Conservation (phyloP, 2,329 filamentous ascomycete species). For the Trichophyton benhamiae region DNA sequence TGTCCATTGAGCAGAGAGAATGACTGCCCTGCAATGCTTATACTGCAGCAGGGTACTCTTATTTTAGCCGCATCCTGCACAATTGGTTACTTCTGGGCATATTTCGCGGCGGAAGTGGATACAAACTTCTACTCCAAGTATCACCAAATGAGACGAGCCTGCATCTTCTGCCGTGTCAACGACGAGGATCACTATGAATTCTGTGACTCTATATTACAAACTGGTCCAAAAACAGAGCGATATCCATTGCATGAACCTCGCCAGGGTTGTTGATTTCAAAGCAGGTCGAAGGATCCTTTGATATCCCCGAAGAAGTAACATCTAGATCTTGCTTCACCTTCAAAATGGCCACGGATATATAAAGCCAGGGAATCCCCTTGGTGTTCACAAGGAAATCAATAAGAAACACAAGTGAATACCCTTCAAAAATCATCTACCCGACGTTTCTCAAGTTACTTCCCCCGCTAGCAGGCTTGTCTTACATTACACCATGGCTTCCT, state of each 20-base stretch:
- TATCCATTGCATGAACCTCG: neutral
- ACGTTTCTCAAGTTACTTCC: too few relatives aligned
- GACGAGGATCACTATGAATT: neutral
- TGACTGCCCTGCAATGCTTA: neutral
- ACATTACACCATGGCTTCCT: conserved; percentile 20
- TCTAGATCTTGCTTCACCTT: too few relatives aligned
- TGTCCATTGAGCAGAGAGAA: neutral
- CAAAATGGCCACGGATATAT: neutral
- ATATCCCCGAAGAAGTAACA: neutral
- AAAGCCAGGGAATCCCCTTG: too few relatives aligned
- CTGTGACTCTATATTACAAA: neutral
- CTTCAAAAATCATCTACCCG: too few relatives aligned
- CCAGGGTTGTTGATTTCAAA: neutral
- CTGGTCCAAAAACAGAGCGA: neutral
- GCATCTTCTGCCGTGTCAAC: neutral
- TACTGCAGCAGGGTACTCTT: neutral
- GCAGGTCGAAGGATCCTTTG: neutral
- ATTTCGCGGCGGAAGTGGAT: neutral
- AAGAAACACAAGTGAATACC: too few relatives aligned
- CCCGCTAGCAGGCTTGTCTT: neutral
- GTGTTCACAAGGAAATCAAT: too few relatives aligned
- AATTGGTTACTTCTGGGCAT: neutral
- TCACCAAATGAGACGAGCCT: neutral
- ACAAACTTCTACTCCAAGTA: neutral
- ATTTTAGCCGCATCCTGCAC: neutral